Conservation (phyloP, 2,329 filamentous ascomycete genomes). For the Proliferodiscus dingleyae region DNA sequence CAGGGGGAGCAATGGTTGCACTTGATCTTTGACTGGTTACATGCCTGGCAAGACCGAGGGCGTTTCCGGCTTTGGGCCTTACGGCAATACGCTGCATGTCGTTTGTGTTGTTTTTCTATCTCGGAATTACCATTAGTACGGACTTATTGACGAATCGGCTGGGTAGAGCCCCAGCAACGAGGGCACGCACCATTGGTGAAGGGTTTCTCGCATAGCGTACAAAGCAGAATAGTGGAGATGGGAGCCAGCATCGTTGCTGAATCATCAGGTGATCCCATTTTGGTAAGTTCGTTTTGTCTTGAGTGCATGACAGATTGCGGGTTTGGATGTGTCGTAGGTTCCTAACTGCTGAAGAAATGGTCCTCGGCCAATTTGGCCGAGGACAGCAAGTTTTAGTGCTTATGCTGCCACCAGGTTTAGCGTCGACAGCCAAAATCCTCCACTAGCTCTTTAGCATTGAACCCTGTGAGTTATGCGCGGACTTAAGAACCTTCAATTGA, state of each 20-base stretch:
- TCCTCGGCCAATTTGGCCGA: not conserved
- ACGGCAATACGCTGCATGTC: not conserved
- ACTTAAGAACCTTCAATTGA: too few species aligned
- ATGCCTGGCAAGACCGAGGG: conserved; percentile 17
- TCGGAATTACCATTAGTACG: not conserved
- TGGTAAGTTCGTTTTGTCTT: not conserved
- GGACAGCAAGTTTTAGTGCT: not conserved
- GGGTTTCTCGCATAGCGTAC: not conserved
- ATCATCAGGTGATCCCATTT: not conserved
- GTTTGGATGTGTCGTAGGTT: not conserved
- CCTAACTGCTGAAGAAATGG: not conserved
- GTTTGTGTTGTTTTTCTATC: not conserved
- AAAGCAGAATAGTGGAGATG: not conserved
- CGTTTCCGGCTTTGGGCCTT: not conserved
- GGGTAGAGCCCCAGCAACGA: not conserved
- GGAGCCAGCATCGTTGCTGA: not conserved
- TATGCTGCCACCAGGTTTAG: too few species aligned
- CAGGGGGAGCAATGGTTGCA: conserved; percentile 19
- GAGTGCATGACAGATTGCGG: not conserved
- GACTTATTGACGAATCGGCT: not conserved
- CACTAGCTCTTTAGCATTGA: too few species aligned
- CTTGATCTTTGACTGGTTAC: conserved; percentile 22
- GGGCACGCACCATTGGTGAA: not conserved
- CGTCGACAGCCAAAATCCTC: too few species aligned
- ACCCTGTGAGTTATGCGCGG: too few species aligned